phyloP scores from a whole-genome alignment of 106 monocot genomes.

The Dendrobium nobile region DNA sequence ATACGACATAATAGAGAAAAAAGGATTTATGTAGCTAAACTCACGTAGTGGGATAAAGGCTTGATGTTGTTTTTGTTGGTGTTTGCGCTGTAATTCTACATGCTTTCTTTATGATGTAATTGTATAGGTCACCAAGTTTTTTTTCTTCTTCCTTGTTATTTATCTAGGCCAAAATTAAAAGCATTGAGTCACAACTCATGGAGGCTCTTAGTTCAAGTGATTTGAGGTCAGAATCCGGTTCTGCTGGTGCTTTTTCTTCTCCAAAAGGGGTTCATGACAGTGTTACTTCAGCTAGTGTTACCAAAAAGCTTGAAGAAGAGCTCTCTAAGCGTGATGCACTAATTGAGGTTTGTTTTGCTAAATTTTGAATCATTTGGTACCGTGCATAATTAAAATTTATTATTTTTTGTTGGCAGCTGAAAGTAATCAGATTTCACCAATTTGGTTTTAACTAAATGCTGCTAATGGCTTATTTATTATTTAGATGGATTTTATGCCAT shows the following conservation, averaged over 20 bases:
- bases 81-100: neutral
- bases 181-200: constrained; percentile 66
- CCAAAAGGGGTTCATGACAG: constrained; percentile 38
- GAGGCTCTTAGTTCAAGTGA: constrained; percentile 44
- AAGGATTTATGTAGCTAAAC: too few relatives aligned
- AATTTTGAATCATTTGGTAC: neutral
- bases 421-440: neutral
- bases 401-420: neutral
- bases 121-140: neutral
- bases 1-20: too few relatives aligned
- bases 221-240: constrained; percentile 59
- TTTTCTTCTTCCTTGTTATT: neutral
- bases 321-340: constrained; percentile 84
- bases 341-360: constrained; percentile 67
- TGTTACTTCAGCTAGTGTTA: constrained; percentile 53
- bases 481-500: neutral
- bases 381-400: constrained; percentile 2
- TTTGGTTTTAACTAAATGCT: neutral
- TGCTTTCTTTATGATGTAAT: neutral
- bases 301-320: constrained; percentile 92
- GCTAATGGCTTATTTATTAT: neutral
- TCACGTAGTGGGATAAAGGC: too few relatives aligned
- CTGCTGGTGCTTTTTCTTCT: constrained; percentile 43
- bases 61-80: too few relatives aligned
- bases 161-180: constrained; percentile 59